Percentiles rank a stretch among this genome's conserved stretches.
Conservation (phyloP, 2,329 filamentous ascomycete species). For the Colletotrichum sp. region DNA sequence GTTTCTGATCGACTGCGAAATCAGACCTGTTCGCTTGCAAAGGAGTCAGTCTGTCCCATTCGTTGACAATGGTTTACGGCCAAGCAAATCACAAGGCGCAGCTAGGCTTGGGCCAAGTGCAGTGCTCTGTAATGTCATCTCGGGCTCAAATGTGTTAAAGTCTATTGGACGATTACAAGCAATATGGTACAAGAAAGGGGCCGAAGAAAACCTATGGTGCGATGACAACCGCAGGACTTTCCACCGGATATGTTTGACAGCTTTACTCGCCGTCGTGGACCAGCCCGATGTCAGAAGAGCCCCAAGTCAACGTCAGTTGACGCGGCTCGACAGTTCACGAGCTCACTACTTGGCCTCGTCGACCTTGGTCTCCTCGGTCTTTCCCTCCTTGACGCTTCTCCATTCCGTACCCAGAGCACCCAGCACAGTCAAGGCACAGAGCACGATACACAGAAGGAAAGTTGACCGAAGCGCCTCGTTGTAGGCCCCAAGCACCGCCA, state of each 20-base stretch:
- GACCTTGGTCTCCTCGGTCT: too few species aligned
- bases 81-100: too few species aligned
- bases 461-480: too few species aligned
- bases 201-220: background rate
- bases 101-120: too few species aligned
- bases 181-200: background rate
- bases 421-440: too few species aligned
- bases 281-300: background rate
- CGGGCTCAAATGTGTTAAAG: background rate
- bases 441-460: too few species aligned
- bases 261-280: background rate
- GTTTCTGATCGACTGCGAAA: background rate
- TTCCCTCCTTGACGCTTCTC: background rate
- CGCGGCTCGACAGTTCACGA: background rate
- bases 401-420: background rate
- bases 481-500: fast-evolving
- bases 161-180: background rate
- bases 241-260: background rate
- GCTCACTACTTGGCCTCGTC: background rate
- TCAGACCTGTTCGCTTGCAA: background rate
- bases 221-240: background rate
- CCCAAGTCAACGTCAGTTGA: background rate
- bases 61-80: background rate
- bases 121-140: background rate
- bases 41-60: background rate